These are phyloP conservation scores for Catunica adiposa DNA, from an alignment of 2,329 filamentous ascomycete species.

Conservation along the genomic window DNA sequence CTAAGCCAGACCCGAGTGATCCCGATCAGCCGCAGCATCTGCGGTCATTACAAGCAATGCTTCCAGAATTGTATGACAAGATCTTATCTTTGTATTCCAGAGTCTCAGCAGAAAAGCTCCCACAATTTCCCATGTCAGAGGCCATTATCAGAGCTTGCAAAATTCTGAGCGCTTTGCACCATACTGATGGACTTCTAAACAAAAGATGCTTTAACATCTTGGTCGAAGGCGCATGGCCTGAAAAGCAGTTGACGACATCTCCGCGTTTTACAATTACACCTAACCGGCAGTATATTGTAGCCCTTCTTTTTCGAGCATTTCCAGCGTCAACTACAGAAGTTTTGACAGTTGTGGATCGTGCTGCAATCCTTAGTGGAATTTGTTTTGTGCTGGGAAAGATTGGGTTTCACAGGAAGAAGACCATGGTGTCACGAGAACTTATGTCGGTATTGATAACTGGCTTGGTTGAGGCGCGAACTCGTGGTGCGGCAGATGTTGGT, in stretches of 20 bases:
- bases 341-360: conserved; percentile 57
- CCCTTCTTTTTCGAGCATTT: conserved; percentile 51
- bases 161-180: conserved; percentile 48
- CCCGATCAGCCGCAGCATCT: conserved; percentile 35
- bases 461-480: conserved; percentile 75
- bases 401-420: conserved; percentile 75
- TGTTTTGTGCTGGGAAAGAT: conserved; percentile 68
- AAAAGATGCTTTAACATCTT: conserved; percentile 46
- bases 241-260: conserved; percentile 32
- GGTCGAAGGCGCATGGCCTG: conserved; percentile 42
- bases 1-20: conserved; percentile 23
- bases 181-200: conserved; percentile 46
- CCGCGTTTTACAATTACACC: conserved; percentile 40
- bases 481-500: conserved; percentile 88
- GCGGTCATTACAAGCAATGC: conserved; percentile 36
- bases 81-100: conserved; percentile 59
- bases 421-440: conserved; percentile 73
- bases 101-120: conserved; percentile 52
- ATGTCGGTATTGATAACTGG: conserved; percentile 69
- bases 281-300: conserved; percentile 46
- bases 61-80: conserved; percentile 60
- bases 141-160: conserved; percentile 58
- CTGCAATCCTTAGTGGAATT: conserved; percentile 69
- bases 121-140: conserved; percentile 55
- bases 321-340: conserved; percentile 49